Conservation (phyloP, 768 basidiomycete species). For the Podaxis pistillaris region DNA sequence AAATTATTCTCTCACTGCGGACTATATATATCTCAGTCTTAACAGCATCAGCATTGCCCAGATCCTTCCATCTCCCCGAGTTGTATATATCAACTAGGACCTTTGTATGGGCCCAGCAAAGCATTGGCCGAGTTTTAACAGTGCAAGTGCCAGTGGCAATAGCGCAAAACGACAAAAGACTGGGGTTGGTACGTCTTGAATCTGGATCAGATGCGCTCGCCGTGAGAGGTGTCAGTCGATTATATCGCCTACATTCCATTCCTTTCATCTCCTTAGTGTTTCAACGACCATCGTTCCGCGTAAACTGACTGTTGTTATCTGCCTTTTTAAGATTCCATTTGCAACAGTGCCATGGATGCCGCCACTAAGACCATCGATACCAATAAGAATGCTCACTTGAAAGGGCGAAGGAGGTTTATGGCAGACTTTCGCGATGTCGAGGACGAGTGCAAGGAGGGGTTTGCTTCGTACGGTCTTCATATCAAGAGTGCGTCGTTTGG, state of each 20-base stretch:
- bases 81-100: background rate
- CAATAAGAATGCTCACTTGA: conserved; percentile 43
- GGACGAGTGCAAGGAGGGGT: conserved; percentile 32
- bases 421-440: conserved; percentile 55
- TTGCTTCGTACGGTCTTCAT: conserved; percentile 34
- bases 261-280: conserved; percentile 2
- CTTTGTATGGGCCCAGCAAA: background rate
- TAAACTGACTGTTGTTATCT: background rate
- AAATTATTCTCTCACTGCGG: background rate
- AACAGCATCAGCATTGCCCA: background rate
- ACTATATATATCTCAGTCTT: background rate
- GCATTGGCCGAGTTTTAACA: conserved; percentile 15
- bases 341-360: conserved; percentile 6
- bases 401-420: conserved; percentile 55
- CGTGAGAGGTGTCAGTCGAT: conserved; percentile 11
- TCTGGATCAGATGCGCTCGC: conserved; percentile 10
- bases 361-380: conserved; percentile 22
- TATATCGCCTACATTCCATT: background rate
- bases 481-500: conserved; percentile 37
- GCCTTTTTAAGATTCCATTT: background rate
- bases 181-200: conserved; percentile 24
- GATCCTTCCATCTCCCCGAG: background rate
- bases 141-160: conserved; percentile 23
- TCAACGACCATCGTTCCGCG: background rate
- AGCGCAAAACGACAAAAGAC: conserved; percentile 32